Evolutionary conservation across 1,139 yeast genomes (phyloP).

Genomic region (Pichiaceae sp.): DNA sequence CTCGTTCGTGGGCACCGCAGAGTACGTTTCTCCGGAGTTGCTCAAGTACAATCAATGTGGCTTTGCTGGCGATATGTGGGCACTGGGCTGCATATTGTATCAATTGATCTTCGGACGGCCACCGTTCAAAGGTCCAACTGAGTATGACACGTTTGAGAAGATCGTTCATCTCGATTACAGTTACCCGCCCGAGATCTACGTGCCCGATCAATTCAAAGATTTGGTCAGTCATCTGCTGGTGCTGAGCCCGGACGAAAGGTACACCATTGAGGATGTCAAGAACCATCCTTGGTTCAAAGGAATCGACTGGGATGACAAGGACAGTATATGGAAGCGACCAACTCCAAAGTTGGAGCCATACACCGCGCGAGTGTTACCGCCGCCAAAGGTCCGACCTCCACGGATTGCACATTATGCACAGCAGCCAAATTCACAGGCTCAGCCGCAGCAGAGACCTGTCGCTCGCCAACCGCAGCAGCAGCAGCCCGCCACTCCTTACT

Average conservation of each 20-base stretch:
- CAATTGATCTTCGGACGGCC: slow-evolving; percentile 74
- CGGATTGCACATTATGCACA: slow-evolving; percentile 5
- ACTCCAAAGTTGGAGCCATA: slow-evolving; percentile 80
- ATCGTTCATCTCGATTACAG: slow-evolving; percentile 58
- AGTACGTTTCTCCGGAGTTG: slow-evolving; percentile 69
- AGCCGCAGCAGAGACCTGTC: slow-evolving; percentile 1
- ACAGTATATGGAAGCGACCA: slow-evolving; percentile 58
- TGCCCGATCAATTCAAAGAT: slow-evolving; percentile 39
- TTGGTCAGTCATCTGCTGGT: slow-evolving; percentile 47
- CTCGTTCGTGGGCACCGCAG: slow-evolving; percentile 75
- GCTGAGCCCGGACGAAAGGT: slow-evolving; percentile 57
- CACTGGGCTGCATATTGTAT: slow-evolving; percentile 69
- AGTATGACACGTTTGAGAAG: slow-evolving; percentile 63
- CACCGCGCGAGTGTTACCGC: too few species aligned
- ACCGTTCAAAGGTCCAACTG: slow-evolving; percentile 73
- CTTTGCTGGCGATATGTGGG: slow-evolving; percentile 75
- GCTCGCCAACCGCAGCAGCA: background rate
- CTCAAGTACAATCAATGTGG: slow-evolving; percentile 64
- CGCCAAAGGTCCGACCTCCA: slow-evolving; percentile 5
- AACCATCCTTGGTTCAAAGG: slow-evolving; percentile 66
- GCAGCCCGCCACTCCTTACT: background rate
- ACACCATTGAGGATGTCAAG: slow-evolving; percentile 54
- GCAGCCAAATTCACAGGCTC: slow-evolving; percentile 7
- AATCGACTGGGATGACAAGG: slow-evolving; percentile 58
- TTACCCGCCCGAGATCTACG: slow-evolving; percentile 31